These are phyloP conservation scores for Arthonia radiata DNA, from an alignment of 495 filamentous ascomycete genomes.

Conservation along the genomic window DNA sequence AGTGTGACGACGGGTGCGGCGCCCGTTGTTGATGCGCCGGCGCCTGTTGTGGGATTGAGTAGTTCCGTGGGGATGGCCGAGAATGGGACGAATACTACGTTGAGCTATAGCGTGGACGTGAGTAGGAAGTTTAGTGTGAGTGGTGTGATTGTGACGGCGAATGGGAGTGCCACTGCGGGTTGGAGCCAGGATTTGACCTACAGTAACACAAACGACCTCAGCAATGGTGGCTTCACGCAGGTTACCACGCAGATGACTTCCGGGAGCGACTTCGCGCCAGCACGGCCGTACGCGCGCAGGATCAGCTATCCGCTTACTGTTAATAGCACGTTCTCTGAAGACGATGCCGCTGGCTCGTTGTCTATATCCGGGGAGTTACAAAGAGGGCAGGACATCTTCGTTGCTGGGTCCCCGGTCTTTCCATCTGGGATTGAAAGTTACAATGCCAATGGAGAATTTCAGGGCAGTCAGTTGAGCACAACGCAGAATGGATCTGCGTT, in stretches of 20 bases:
- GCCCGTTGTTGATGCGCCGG: constrained; percentile 14
- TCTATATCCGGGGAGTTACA: constrained; percentile 32
- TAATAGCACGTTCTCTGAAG: constrained; percentile 24
- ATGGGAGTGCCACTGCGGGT: constrained; percentile 13
- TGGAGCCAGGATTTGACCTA: constrained; percentile 42
- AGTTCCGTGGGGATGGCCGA: constrained; percentile 18
- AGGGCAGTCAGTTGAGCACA: constrained; percentile 23
- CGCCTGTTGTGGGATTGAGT: constrained; percentile 17
- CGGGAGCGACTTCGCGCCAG: not conserved
- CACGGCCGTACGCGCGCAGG: too few species aligned
- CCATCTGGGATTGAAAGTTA: constrained; percentile 27
- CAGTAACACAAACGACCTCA: not conserved
- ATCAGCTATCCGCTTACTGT: constrained; percentile 43
- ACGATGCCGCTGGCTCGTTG: constrained; percentile 20
- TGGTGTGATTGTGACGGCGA: constrained; percentile 23
- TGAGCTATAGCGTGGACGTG: constrained; percentile 33
- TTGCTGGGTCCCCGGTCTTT: constrained; percentile 32
- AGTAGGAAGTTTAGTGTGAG: constrained; percentile 28
- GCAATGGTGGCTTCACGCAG: not conserved
- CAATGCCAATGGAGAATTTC: constrained; percentile 7
- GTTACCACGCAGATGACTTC: not conserved
- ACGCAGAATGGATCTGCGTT: constrained; percentile 28
- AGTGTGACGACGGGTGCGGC: constrained; percentile 25
- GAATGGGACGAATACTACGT: constrained; percentile 32
- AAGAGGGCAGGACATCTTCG: constrained; percentile 30